Conservation (phyloP, 805 yeast genomes). For the Starmerella davenportii region DNA sequence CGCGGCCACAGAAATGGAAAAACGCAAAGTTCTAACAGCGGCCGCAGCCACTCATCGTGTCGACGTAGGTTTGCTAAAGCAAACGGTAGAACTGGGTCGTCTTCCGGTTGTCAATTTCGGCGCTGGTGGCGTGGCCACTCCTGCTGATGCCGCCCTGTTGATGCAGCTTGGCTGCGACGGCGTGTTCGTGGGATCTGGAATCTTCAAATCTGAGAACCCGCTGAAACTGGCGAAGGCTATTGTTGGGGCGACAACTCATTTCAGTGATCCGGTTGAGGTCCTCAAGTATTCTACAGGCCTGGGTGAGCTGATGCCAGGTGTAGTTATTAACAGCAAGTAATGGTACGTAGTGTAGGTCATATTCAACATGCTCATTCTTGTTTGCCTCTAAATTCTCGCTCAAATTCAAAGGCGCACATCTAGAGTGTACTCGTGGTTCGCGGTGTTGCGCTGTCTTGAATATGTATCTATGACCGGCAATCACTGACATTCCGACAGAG, state of each 20-base stretch:
- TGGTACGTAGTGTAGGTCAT: no score
- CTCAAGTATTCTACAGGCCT: constrained; percentile 51
- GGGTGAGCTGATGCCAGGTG: constrained; percentile 64
- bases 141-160: constrained; percentile 71
- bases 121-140: constrained; percentile 80
- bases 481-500: no score
- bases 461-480: no score
- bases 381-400: no score
- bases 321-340: constrained; percentile 36
- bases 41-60: constrained; percentile 45
- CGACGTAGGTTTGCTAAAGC: constrained; percentile 34
- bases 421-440: neutral
- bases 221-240: constrained; percentile 59
- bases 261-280: constrained; percentile 38
- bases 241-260: constrained; percentile 61
- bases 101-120: constrained; percentile 74
- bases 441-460: no score
- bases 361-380: no score
- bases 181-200: constrained; percentile 63
- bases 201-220: constrained; percentile 57
- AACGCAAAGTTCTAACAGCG: constrained; percentile 22
- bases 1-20: neutral
- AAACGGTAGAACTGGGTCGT: constrained; percentile 35
- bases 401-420: neutral
- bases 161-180: constrained; percentile 72